These are phyloP conservation scores for Chlamydomonas applanata DNA, from an alignment of 139 green algal genomes.

Conservation along the genomic window DNA sequence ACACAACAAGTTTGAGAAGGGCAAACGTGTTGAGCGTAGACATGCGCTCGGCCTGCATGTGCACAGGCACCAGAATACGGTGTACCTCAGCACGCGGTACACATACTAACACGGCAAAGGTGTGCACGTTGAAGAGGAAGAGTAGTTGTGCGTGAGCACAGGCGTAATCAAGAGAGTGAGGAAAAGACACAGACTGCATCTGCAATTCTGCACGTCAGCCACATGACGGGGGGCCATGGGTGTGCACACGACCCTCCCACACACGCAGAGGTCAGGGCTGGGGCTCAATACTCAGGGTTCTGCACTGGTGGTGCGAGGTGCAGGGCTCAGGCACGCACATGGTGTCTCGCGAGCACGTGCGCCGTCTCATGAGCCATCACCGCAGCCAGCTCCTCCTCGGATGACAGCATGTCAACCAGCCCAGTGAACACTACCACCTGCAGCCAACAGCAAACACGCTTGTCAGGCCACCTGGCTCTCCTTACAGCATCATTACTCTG, in stretches of 20 bases:
- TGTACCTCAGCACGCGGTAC: no score
- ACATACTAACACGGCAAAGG: no score
- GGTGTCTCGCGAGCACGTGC: constrained; percentile 60
- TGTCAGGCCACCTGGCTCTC: no score
- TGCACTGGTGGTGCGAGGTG: neutral
- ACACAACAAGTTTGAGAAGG: constrained; percentile 9
- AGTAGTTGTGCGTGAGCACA: no score
- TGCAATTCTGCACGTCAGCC: no score
- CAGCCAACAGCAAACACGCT: no score
- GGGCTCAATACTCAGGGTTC: neutral
- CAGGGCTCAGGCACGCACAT: constrained; percentile 6
- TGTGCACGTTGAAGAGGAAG: no score
- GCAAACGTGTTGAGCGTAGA: constrained; percentile 20
- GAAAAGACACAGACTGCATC: no score
- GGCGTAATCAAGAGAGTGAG: no score
- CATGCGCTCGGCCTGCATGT: constrained; percentile 31
- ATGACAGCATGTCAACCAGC: constrained; percentile 63
- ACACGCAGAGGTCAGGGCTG: neutral
- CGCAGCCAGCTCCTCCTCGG: constrained; percentile 74
- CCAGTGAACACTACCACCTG: constrained; percentile 49
- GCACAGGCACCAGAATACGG: no score
- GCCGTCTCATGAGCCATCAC: constrained; percentile 84
- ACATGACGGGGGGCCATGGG: no score
- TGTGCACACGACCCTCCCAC: neutral
- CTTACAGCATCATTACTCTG: no score